A percentile compares a stretch with the other conserved stretches of the same genome.
phyloP scores from a whole-genome alignment of 2,329 filamentous ascomycete species.

The Aaosphaeria pasadenensis region DNA sequence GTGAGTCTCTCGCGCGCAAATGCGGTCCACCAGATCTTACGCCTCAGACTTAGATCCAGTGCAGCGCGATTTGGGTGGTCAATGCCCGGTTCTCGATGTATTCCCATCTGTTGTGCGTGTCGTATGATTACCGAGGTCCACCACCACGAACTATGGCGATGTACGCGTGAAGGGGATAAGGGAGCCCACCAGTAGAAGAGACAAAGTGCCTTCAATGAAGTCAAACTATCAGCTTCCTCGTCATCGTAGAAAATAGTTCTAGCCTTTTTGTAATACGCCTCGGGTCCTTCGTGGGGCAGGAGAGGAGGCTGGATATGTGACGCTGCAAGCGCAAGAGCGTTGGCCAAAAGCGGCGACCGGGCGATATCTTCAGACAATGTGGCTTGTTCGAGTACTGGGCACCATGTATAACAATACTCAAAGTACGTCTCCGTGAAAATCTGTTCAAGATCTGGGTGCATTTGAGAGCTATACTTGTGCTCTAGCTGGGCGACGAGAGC shows the following conservation, averaged over 20 bases:
- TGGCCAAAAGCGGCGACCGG: constrained; percentile 16
- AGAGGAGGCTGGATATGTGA: constrained; percentile 18
- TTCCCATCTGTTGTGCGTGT: constrained; percentile 21
- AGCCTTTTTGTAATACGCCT: constrained; percentile 16
- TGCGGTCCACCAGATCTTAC: constrained; percentile 20
- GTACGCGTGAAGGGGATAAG: constrained; percentile 13
- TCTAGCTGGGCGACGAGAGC: constrained; percentile 17
- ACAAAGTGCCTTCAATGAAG: constrained; percentile 14
- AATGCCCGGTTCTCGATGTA: constrained; percentile 14
- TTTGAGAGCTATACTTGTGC: constrained; percentile 11
- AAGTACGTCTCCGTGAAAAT: constrained; percentile 20
- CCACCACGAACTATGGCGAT: constrained; percentile 16
- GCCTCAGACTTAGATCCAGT: constrained; percentile 13
- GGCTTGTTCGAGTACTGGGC: constrained; percentile 16
- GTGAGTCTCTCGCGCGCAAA: constrained; percentile 20
- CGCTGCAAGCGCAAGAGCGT: constrained; percentile 15
- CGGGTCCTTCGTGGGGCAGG: constrained; percentile 16
- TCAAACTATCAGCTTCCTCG: constrained; percentile 16
- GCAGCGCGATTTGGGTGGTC: constrained; percentile 8
- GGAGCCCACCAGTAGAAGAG: constrained; percentile 23
- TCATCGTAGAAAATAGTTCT: constrained; percentile 19
- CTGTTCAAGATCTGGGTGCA: constrained; percentile 15
- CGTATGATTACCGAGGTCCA: constrained; percentile 20
- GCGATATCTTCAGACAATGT: constrained; percentile 12
- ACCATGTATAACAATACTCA: constrained; percentile 18